A percentile compares a stretch with the other conserved stretches of the same genome.
Conservation (phyloP, 2,329 filamentous ascomycete species). For the Hortaea werneckii region DNA sequence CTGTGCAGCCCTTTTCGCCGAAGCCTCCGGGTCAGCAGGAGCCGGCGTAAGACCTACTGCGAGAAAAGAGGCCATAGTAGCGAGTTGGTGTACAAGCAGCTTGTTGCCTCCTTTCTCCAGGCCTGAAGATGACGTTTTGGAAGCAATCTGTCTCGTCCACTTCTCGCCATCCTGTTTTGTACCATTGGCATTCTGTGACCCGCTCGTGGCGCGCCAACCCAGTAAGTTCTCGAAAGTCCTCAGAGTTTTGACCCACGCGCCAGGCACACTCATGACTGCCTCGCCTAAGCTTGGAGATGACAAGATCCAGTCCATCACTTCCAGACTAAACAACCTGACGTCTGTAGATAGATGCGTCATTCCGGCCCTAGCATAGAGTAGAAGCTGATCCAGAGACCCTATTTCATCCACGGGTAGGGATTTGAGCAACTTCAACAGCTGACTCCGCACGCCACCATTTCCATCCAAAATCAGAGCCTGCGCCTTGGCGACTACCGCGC, state of each 20-base stretch:
- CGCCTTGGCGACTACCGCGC: slow-evolving; percentile 62
- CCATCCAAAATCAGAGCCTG: slow-evolving; percentile 76
- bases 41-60: slow-evolving; percentile 42
- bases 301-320: slow-evolving; percentile 80
- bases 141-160: slow-evolving; percentile 40
- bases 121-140: background rate
- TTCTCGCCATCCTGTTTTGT: slow-evolving; percentile 37
- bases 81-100: slow-evolving; percentile 55
- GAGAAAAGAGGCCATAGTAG: slow-evolving; percentile 52
- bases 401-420: slow-evolving; percentile 60
- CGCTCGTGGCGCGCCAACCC: slow-evolving; percentile 52
- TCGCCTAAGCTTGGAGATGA: slow-evolving; percentile 45
- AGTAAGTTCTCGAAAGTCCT: slow-evolving; percentile 79
- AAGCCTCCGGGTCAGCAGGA: slow-evolving; percentile 12
- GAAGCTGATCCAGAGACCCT: slow-evolving; percentile 51
- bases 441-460: slow-evolving; percentile 60
- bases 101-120: slow-evolving; percentile 44
- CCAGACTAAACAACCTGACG: slow-evolving; percentile 68
- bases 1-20: slow-evolving; percentile 13
- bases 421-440: slow-evolving; percentile 69
- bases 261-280: slow-evolving; percentile 67
- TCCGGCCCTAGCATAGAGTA: slow-evolving; percentile 78
- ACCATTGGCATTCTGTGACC: slow-evolving; percentile 12
- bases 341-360: slow-evolving; percentile 87
- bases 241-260: slow-evolving; percentile 92